Evolutionary conservation across 2,329 filamentous ascomycete genomes (phyloP), one percentile per base, ranked within the genome.

Genomic region (Cladosporium sp.): DNA sequence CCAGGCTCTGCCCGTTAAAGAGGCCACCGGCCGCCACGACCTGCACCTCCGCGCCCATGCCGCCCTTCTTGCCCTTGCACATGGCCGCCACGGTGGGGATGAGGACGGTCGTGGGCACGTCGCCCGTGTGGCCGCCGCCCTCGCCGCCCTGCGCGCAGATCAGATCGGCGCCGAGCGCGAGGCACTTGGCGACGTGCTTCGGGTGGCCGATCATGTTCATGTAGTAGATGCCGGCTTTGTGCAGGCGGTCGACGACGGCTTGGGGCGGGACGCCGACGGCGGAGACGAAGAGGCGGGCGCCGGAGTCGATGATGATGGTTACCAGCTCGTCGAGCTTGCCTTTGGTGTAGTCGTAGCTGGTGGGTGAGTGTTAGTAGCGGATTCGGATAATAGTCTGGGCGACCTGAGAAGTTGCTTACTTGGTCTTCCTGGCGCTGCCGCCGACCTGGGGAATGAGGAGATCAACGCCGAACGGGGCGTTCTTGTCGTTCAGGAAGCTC

Each of bases 141-240:
- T 98, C 93, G 64, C 93, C 92, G 69, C 93, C 93, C 77, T 98
- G 93, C 49, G 93, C 93, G 77, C 92, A 97, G 77, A 98, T 97
- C 66, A 98, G 87, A 74, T 98, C 93, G 63, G 85, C 89, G 60
- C 91, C 93, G 54, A 91, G 81, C 46, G 92, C 89, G 58, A 98
- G 80, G 73, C 89, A 95, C 81, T 97, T 98, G 75, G 89, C 82
- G 59, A 95, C 92, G 77, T 98, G 93, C 84, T 98, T 98, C 68
- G 93, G 92, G 80, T 98, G 93, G 61, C 93, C 93, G 70, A 98
- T 91, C 93, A 98, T 98, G 85, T 98, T 98, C 93, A 97, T 97
- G 81, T 95, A 95, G 61, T 95, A 80, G 62, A 98, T 82, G 61
- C 91, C 91, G 66, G 83, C 77, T 68, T 83, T 81, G 81, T 98